Conservation (phyloP, 345 rosid species). For the Eucalyptus pauciflora region DNA sequence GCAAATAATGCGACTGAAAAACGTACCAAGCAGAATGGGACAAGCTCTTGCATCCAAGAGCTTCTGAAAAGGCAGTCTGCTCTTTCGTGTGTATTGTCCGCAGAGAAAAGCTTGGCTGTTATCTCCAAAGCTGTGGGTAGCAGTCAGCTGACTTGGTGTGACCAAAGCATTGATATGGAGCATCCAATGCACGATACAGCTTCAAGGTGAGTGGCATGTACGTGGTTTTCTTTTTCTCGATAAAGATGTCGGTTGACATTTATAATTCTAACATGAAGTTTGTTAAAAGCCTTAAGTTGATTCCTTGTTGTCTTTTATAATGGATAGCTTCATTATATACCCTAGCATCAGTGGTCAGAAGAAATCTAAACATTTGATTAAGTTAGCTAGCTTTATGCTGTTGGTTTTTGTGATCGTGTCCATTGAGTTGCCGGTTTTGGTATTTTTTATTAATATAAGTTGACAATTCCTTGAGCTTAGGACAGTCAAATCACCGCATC, state of each 20-base stretch:
- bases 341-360: not conserved
- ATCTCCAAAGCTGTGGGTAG: conserved; percentile 19
- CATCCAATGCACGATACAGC: not conserved
- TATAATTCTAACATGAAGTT: not conserved
- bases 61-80: conserved; percentile 42
- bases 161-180: conserved; percentile 8
- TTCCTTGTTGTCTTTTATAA: not conserved
- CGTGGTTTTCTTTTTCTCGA: not conserved
- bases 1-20: not conserved
- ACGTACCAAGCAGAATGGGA: conserved; percentile 10
- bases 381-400: not conserved
- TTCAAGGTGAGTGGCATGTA: not conserved
- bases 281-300: not conserved
- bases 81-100: conserved; percentile 29
- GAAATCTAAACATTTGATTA: not conserved
- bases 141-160: not conserved
- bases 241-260: not conserved
- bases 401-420: not conserved
- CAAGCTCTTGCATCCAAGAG: conserved; percentile 15
- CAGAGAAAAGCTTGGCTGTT: conserved; percentile 29
- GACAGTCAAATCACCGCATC: not conserved
- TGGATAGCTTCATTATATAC: not conserved
- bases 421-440: not conserved
- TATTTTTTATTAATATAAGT: not conserved
- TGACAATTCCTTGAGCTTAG: not conserved